Evolutionary conservation across 2,329 filamentous ascomycete genomes (phyloP).

Genomic region (Sphaceloma murrayae): DNA sequence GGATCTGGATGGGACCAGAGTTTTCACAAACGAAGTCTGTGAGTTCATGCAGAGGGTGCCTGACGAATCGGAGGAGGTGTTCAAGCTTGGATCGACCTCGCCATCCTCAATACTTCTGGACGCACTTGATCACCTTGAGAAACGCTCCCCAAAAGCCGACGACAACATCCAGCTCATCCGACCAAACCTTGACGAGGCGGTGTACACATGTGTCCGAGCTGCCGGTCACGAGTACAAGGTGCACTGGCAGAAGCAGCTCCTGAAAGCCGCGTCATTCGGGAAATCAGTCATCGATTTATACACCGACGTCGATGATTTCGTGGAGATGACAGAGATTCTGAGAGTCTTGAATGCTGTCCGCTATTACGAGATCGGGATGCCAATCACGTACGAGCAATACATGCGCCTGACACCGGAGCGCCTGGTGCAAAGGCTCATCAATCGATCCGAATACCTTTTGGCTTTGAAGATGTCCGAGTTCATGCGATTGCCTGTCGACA

Average conservation of each 20-base stretch:
- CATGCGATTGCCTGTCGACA: constrained; percentile 72
- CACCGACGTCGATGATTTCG: constrained; percentile 87
- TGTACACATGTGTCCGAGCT: constrained; percentile 86
- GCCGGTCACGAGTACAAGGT: constrained; percentile 84
- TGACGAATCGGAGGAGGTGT: constrained; percentile 61
- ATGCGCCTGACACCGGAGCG: constrained; percentile 80
- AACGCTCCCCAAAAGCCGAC: constrained; percentile 91
- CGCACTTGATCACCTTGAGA: constrained; percentile 80
- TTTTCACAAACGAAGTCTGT: constrained; percentile 89
- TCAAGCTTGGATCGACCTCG: constrained; percentile 77
- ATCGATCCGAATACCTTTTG: constrained; percentile 81
- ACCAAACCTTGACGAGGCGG: constrained; percentile 77
- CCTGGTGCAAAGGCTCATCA: constrained; percentile 76
- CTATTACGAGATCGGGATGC: constrained; percentile 82
- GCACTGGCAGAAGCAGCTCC: constrained; percentile 86
- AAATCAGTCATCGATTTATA: constrained; percentile 96
- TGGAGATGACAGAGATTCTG: constrained; percentile 92
- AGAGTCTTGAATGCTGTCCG: constrained; percentile 87
- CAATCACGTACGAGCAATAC: constrained; percentile 89
- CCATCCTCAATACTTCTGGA: constrained; percentile 88
- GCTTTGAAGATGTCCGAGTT: constrained; percentile 83
- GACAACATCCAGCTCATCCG: constrained; percentile 95
- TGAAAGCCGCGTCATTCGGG: constrained; percentile 95
- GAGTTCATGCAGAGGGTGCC: constrained; percentile 96
- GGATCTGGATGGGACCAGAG: constrained; percentile 77